Evolutionary conservation across 345 rosid species (phyloP), one percentile per base, ranked within the genome.

Genomic region (Murraya paniculata): DNA sequence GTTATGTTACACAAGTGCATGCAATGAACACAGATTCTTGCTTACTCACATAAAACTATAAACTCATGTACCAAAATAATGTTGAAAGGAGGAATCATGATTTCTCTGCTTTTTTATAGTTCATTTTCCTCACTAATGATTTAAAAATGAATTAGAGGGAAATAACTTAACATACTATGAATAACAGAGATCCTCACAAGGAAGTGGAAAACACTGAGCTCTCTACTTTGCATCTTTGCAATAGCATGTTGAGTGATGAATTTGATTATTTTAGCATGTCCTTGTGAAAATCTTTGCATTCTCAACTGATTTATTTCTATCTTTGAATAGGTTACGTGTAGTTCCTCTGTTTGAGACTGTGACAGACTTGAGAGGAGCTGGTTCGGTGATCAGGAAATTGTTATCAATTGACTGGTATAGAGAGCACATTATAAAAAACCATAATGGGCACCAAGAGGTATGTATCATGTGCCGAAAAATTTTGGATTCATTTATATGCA

Each of bases 331-430:
- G 89, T 75, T 96, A 35, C 88, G 99, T 72, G 99, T 96, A 68
- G 99, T 94, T 84, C 98, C 99, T 45, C 86, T 96, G 69, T 94
- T 96, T 80, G 99, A 94, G 81, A 93, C 98, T 71, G 99, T 91
- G 80, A 92, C 87, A 82, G 98, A 95, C 68, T 86, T 96, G 62
- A 86, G 98, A 84, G 94, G 81, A 71, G 99, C 99, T 74, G 99
- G 99, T 77, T 81, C 85, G 2, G 97, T 91, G 72, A 96, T 96
- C 75, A 89, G 93, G 81, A 90, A 91, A 79, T 78, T 94, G 73
- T 86, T 94, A 71, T 96, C 98, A 56, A 96, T 92, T 70, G 98
- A 96, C 77, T 96, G 99, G 99, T 96, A 94, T 74, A 81, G 87
- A 66, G 93, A 92, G 73, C 97, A 94, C 84, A 80, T 96, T 41